Base-by-base conservation (phyloP, 1,284 basidiomycete genomes). In the Austroboletus niveus region DNA sequence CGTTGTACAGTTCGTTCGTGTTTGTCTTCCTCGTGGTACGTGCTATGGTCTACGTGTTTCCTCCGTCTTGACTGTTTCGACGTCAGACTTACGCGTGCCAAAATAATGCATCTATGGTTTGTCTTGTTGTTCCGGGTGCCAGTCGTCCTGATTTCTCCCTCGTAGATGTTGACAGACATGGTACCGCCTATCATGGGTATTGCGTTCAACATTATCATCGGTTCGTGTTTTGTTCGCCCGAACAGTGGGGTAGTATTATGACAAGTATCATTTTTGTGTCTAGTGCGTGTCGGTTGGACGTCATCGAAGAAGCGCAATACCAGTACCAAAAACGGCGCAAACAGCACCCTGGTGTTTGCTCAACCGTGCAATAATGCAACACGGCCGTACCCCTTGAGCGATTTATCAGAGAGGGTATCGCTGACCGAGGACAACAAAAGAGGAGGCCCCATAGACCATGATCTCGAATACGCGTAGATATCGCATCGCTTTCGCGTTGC, bases 121-220 rank as follows among this genome's bases (percentile, higher is more conserved):
- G 52, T 38, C 20, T 20, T 20, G 11, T 32, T 14, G 4, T 45
- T 27, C 5, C 9, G 6, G 9, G 15, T 24, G 8, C 14, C 8
- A 12, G 14, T n/a, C 12, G 3, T 15, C 10, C 32, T 36, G 10
- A 48, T 9, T 2, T 9, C 9, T 48, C 29, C 10, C 17, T 17
- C 17, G 32, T 22, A 54, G 53, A 41, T 54, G n/a, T 30, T 54
- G 53, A 54, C 53, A 2, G 53, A 54, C 42, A 15, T 29, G 41
- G 53, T 54, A n/a, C 27, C 40, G 27, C 53, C 53, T 8, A 48
- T 54, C 27, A 54, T 54, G 51, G 52, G 52, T 4, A 54, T 54
- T n/a, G 45, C 52, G 5, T 54, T 54, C 52, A 54, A 54, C 22
- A 27, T 54, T 8, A 48, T 54, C 42, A 54, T 54, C 15, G 53